Evolutionary conservation across 176 grass and related monocot species (phyloP).

Genomic region (Alloteropsis semialata): DNA sequence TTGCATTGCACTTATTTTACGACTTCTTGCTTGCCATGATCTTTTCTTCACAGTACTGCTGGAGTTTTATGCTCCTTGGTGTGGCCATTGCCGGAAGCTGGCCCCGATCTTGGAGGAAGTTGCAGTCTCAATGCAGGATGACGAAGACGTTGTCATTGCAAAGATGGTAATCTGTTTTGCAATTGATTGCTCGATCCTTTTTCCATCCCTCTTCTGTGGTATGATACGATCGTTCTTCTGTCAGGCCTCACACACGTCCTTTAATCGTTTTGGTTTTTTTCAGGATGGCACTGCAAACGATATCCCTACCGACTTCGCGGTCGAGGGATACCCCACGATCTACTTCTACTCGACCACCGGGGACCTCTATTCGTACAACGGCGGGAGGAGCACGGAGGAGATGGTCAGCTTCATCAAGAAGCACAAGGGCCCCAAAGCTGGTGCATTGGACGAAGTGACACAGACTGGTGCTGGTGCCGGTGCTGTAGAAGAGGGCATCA

Average conservation of each 20-base stretch:
- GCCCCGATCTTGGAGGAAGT: conserved; percentile 78
- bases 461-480: conserved; percentile 22
- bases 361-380: conserved; percentile 45
- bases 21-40: background rate
- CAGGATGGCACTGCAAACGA: conserved; percentile 79
- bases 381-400: conserved; percentile 41
- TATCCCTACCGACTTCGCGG: conserved; percentile 51
- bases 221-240: background rate
- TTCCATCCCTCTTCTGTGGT: background rate
- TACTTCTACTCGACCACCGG: conserved; percentile 67
- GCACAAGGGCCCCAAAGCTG: conserved; percentile 41
- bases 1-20: background rate
- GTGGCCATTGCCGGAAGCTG: conserved; percentile 71
- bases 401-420: conserved; percentile 70
- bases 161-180: conserved; percentile 70
- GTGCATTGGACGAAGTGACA: background rate
- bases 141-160: conserved; percentile 67
- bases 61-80: conserved; percentile 94
- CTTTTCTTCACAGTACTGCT: conserved; percentile 56
- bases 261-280: conserved; percentile 22
- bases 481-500: conserved; percentile 21
- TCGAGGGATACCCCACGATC: conserved; percentile 63
- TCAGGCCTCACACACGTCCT: background rate
- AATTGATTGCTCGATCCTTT: background rate
- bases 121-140: conserved; percentile 54